These are phyloP conservation scores for Saprolegnia diclina DNA, from an alignment of 352 stramenopile genomes.

Conservation along the genomic window DNA sequence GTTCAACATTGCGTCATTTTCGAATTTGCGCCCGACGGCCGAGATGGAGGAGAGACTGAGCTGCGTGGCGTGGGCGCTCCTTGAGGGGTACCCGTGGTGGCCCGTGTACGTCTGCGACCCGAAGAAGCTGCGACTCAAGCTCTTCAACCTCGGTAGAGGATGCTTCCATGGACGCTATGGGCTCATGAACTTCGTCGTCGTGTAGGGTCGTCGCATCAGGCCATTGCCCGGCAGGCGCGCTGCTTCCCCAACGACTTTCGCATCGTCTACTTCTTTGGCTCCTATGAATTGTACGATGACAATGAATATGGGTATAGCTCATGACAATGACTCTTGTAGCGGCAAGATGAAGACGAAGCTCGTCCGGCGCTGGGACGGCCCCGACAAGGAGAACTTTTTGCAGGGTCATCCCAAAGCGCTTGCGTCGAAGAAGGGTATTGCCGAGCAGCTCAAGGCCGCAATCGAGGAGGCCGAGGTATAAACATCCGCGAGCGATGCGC, in stretches of 20 bases:
- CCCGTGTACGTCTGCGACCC: conserved; percentile 81
- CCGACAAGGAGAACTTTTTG: conserved; percentile 55
- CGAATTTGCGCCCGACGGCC: not conserved
- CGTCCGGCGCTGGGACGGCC: conserved; percentile 64
- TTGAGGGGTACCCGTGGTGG: conserved; percentile 83
- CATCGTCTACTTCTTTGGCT: conserved; percentile 83
- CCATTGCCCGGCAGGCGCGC: conserved; percentile 64
- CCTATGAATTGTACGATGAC: conserved; percentile 60
- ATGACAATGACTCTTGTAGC: not conserved
- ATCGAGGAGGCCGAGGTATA: conserved; percentile 54
- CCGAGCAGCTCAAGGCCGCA: conserved; percentile 39
- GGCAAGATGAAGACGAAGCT: conserved; percentile 57
- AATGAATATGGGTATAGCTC: conserved; percentile 2
- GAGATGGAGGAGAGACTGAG: conserved; percentile 1
- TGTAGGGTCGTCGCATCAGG: conserved; percentile 33
- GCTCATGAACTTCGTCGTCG: not conserved
- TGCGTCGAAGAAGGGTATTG: conserved; percentile 56
- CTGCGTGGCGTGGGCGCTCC: conserved; percentile 71
- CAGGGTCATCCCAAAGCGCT: conserved; percentile 59
- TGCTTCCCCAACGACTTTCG: conserved; percentile 66
- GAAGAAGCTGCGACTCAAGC: conserved; percentile 57
- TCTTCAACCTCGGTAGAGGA: conserved; percentile 43
- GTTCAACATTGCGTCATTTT: not conserved
- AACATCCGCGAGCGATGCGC: not conserved
- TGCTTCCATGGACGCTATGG: conserved; percentile 26